These are phyloP conservation scores for Cryphonectria naterciae DNA, from an alignment of 2,329 filamentous ascomycete species.

Conservation along the genomic window DNA sequence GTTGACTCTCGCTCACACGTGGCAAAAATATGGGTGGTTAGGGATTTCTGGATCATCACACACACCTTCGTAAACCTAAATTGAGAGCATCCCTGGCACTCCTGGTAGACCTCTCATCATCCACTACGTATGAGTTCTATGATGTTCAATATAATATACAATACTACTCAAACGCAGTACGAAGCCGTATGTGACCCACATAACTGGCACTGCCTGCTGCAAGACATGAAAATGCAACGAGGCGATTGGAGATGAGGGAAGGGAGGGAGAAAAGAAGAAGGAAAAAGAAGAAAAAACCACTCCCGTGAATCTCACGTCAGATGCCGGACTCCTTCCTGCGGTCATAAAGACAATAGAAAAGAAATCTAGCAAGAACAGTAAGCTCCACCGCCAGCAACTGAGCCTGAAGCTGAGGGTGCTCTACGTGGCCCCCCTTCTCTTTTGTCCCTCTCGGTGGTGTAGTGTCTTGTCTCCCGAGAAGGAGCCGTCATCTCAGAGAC, in stretches of 20 bases:
- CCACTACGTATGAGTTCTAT: not conserved
- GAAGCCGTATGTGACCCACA: not conserved
- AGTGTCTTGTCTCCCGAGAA: not conserved
- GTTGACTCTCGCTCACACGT: not conserved
- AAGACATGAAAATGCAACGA: slow-evolving; percentile 5
- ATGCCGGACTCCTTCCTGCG: not conserved
- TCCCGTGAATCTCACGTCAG: slow-evolving; percentile 12
- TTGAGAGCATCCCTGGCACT: not conserved
- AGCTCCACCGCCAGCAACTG: not conserved
- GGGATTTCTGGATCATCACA: not conserved
- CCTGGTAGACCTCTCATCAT: not conserved
- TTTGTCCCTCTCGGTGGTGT: not conserved
- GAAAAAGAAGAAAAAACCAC: not conserved
- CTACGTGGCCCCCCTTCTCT: too few species aligned
- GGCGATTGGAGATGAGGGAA: not conserved
- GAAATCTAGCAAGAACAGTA: not conserved
- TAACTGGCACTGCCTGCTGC: not conserved
- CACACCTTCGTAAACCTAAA: slow-evolving; percentile 1
- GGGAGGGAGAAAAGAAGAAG: too few species aligned
- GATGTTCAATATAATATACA: not conserved
- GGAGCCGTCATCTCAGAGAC: not conserved
- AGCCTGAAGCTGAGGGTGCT: not conserved
- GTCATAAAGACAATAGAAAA: not conserved
- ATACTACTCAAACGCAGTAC: not conserved
- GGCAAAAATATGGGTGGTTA: not conserved